Evolutionary conservation across 1,284 basidiomycete genomes (phyloP).

Genomic region (Vanrija sp.): DNA sequence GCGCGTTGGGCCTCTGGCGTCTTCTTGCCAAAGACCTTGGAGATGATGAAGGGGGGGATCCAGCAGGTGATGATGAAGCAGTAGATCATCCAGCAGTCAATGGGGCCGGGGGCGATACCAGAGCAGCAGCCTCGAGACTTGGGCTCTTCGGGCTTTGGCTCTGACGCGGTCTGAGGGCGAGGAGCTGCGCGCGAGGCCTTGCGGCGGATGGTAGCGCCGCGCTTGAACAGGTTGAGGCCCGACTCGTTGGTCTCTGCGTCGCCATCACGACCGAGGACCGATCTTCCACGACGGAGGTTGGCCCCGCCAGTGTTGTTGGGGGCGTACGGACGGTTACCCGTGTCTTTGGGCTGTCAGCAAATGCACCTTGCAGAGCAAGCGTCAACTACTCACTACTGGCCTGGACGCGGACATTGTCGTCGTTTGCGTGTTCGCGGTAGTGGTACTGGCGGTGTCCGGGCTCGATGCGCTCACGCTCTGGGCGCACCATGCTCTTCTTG

Average conservation of each 20-base stretch:
- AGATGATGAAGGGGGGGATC: slow-evolving; percentile 70
- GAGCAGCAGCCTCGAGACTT: slow-evolving; percentile 21
- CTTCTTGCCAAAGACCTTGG: slow-evolving; percentile 61
- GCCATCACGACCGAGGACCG: slow-evolving; percentile 78
- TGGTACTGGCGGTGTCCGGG: slow-evolving; percentile 92
- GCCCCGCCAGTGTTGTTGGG: slow-evolving; percentile 38
- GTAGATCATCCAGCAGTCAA: slow-evolving; percentile 94
- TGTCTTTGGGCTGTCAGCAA: slow-evolving; percentile 54
- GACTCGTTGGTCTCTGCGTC: slow-evolving; percentile 83
- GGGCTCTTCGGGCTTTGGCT: slow-evolving; percentile 34
- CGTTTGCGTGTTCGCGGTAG: slow-evolving; percentile 84
- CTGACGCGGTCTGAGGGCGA: slow-evolving; percentile 24
- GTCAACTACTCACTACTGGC: slow-evolving; percentile 64
- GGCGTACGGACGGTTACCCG: slow-evolving; percentile 71
- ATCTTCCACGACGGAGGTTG: slow-evolving; percentile 73
- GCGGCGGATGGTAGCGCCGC: slow-evolving; percentile 68
- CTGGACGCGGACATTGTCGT: slow-evolving; percentile 69
- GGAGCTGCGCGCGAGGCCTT: slow-evolving; percentile 57
- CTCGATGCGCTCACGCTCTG: slow-evolving; percentile 95
- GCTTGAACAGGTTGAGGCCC: slow-evolving; percentile 79
- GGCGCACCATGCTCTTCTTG: slow-evolving; percentile 90
- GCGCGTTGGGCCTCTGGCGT: slow-evolving; percentile 92
- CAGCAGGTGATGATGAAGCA: slow-evolving; percentile 82
- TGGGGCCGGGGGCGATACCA: slow-evolving; percentile 70
- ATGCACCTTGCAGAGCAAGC: slow-evolving; percentile 1